Base-by-base conservation (phyloP, 352 stramenopile species). In the Pythium diclinum region DNA sequence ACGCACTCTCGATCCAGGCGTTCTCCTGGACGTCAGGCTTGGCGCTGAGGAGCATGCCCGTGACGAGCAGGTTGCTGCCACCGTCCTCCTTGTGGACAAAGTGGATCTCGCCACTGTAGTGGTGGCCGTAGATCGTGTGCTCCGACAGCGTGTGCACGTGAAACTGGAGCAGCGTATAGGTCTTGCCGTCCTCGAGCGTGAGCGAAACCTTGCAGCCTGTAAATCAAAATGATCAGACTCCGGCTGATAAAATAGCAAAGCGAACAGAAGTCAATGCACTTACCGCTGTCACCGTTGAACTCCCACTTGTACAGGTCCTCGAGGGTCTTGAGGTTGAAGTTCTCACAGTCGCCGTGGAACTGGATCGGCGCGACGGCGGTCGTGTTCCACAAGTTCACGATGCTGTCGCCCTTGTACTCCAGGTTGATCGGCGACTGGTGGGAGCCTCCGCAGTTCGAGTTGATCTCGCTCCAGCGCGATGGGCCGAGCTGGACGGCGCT, bases 261-360 rank as follows among this genome's bases (percentile, higher is more conserved):
- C 38, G 4, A 53, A 59, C 17, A 13, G 3, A 6, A 49, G 17
- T 42, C 21, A 58, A 56, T 30, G 7, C 3, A 46, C 64, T 59
- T 51, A 87, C 81, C 61, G 17, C 67, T 75, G 28, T 81, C 56
- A 51, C 56, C 71, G 14, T 62, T 49, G 34, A 87, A 71, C 65
- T 83, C 71, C 78, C 78, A 87, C 69, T 85, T 87, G 77, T 76
- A 85, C 33, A 89, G 23, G 25, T 89, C 77, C 30, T 83, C 77
- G 38, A 88, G 78, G 10, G 75, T 83, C 61, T 79, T 81, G 16
- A 89, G 42, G 40, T 75, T 81, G 49, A 85, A 89, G 30, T 77
- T 73, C 25, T 77, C 54, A 46, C 80, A 89, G 13, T 81, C 47
- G 9, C 80, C 81, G 4, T 47, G 61, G 58, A 78, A 87, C 51